These are phyloP conservation scores for Papiliotrema terrestris DNA, from an alignment of 1,284 basidiomycete species.

Conservation along the genomic window DNA sequence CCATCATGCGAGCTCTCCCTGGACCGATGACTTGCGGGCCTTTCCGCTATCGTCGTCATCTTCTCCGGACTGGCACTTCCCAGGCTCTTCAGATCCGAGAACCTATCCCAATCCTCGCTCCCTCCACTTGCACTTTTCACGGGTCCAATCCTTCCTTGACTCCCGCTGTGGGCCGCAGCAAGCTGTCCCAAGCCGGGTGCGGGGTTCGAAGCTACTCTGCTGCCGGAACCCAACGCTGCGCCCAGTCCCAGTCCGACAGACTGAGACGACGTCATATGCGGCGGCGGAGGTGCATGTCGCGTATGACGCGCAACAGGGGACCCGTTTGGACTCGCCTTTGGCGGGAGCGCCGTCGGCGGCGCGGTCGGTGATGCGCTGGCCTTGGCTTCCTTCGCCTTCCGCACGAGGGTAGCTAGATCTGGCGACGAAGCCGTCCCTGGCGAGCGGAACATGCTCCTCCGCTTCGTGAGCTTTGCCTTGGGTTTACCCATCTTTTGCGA, in stretches of 20 bases:
- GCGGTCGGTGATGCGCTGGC: not conserved
- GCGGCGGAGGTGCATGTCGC: not conserved
- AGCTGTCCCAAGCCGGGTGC: too few relatives aligned
- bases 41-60: slow-evolving; percentile 33
- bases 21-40: slow-evolving; percentile 4
- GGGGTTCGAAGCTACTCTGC: too few relatives aligned
- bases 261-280: not conserved
- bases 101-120: slow-evolving; percentile 14
- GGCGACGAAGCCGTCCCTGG: slow-evolving; percentile 82
- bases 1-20: slow-evolving; percentile 27
- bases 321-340: not conserved
- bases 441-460: slow-evolving; percentile 79
- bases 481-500: slow-evolving; percentile 13
- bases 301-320: not conserved
- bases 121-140: not conserved
- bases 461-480: slow-evolving; percentile 51
- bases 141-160: too few relatives aligned
- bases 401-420: slow-evolving; percentile 75
- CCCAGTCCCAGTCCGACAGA: not conserved
- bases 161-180: too few relatives aligned
- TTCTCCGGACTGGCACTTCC: slow-evolving; percentile 9
- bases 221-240: not conserved
- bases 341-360: not conserved
- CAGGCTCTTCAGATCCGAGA: slow-evolving; percentile 8
- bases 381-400: slow-evolving; percentile 66